phyloP scores from a whole-genome alignment of 2,329 filamentous ascomycete species.

The Penicillium sclerotiorum region DNA sequence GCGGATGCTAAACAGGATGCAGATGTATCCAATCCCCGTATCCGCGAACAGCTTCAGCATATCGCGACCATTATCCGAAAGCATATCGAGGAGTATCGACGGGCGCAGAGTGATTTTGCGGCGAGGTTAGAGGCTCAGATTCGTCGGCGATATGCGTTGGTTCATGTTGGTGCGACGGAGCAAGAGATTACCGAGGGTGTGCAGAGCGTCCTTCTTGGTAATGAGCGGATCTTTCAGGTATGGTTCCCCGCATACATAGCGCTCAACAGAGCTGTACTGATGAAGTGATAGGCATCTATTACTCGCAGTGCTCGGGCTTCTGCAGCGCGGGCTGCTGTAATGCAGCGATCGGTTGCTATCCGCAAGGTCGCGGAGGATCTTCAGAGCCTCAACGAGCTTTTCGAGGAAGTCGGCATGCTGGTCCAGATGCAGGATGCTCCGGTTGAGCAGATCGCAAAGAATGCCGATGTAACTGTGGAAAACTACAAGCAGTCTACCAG shows the following conservation, averaged over 20 bases:
- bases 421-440: slow-evolving; percentile 10
- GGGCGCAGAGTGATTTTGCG: slow-evolving; percentile 7
- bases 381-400: slow-evolving; percentile 8
- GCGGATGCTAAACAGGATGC: background rate
- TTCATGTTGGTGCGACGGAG: slow-evolving; percentile 6
- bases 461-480: background rate
- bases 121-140: slow-evolving; percentile 11
- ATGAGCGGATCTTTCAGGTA: slow-evolving; percentile 9
- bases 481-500: slow-evolving; percentile 4
- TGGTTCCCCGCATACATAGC: background rate
- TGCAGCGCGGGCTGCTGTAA: slow-evolving; percentile 11
- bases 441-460: slow-evolving; percentile 6
- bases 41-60: slow-evolving; percentile 5
- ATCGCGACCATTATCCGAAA: slow-evolving; percentile 6
- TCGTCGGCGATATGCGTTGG: slow-evolving; percentile 14
- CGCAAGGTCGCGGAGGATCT: slow-evolving; percentile 17
- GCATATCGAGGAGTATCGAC: slow-evolving; percentile 4
- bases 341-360: slow-evolving; percentile 15
- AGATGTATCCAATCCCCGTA: slow-evolving; percentile 3
- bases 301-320: slow-evolving; percentile 9
- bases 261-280: background rate
- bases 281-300: slow-evolving; percentile 7
- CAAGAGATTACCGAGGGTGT: slow-evolving; percentile 12
- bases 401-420: slow-evolving; percentile 11
- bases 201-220: slow-evolving; percentile 7